phyloP scores from a whole-genome alignment of 352 stramenopile species.

The Phytophthora litchii region DNA sequence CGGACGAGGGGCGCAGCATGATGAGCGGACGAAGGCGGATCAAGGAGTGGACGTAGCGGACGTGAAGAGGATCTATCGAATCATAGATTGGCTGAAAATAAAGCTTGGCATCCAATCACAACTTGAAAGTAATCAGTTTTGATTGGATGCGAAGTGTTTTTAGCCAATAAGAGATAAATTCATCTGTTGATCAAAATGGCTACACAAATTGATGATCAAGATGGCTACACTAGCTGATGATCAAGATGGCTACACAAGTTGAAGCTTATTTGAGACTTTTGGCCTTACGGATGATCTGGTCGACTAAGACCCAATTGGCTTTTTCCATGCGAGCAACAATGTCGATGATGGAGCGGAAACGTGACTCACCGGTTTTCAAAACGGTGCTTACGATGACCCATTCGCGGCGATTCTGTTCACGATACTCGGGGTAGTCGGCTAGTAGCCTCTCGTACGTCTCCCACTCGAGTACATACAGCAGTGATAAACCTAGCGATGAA shows the following conservation, averaged over 20 bases:
- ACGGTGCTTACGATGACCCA: constrained; percentile 80
- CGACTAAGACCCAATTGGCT: constrained; percentile 64
- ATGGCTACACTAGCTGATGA: constrained; percentile 7
- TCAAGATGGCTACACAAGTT: constrained; percentile 9
- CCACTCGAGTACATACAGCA: constrained; percentile 84
- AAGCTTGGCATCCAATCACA: too few relatives aligned
- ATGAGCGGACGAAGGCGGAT: constrained; percentile 1
- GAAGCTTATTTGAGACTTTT: constrained; percentile 56
- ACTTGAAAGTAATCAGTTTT: too few relatives aligned
- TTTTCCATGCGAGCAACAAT: constrained; percentile 70
- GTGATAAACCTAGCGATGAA: constrained; percentile 61
- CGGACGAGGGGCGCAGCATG: constrained; percentile 20
- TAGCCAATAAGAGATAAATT: background rate
- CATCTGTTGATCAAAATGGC: constrained; percentile 3
- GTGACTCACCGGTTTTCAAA: constrained; percentile 58
- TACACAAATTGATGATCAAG: constrained; percentile 1
- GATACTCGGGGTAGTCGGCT: constrained; percentile 77
- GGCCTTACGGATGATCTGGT: constrained; percentile 75
- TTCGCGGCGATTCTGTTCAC: constrained; percentile 69
- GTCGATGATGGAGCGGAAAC: constrained; percentile 72
- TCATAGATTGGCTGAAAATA: too few relatives aligned
- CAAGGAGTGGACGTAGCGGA: constrained; percentile 9
- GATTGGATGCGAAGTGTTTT: background rate
- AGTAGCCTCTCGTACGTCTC: constrained; percentile 73
- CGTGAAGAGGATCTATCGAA: too few relatives aligned